Percentiles rank a stretch among this genome's conserved stretches.
phyloP scores from a whole-genome alignment of 2,329 filamentous ascomycete genomes.

The Sporothrix mexicana region DNA sequence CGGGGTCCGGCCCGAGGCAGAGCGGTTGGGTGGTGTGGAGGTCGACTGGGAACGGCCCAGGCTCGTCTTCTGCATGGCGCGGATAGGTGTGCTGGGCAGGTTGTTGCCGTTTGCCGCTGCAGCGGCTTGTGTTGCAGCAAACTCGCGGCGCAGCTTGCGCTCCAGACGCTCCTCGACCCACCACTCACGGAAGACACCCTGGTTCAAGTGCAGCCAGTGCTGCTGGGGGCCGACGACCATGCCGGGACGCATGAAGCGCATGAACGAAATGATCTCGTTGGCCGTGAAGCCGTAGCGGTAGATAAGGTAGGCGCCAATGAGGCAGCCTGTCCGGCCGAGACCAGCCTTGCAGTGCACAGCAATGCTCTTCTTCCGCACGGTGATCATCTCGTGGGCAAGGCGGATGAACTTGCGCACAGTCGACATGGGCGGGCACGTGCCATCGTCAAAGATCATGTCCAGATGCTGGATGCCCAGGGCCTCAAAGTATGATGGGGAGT shows the following conservation, averaged over 20 bases:
- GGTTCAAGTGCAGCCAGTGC: constrained; percentile 98
- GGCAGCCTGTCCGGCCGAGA: constrained; percentile 89
- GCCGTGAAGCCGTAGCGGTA: constrained; percentile 97
- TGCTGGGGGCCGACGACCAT: constrained; percentile 99
- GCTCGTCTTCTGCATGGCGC: constrained; percentile 64
- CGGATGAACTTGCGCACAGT: constrained; percentile 96
- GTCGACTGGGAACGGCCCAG: constrained; percentile 58
- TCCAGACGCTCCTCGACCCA: constrained; percentile 90
- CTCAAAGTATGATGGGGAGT: constrained; percentile 96
- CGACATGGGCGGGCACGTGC: constrained; percentile 86
- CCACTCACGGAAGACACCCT: constrained; percentile 97
- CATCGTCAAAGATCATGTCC: constrained; percentile 99
- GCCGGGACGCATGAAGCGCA: constrained; percentile 98
- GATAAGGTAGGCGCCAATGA: constrained; percentile 97
- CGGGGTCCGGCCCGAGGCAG: constrained; percentile 76
- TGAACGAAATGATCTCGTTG: constrained; percentile 95
- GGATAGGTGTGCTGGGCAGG: constrained; percentile 64
- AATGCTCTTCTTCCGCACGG: constrained; percentile 86
- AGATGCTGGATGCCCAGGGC: constrained; percentile 92
- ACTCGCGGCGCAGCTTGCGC: constrained; percentile 66
- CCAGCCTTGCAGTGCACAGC: constrained; percentile 99
- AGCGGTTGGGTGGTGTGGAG: constrained; percentile 83
- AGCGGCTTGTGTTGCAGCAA: constrained; percentile 52
- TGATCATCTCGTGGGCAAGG: constrained; percentile 93
- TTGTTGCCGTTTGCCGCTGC: constrained; percentile 41